Evolutionary conservation across 306 rosid species (phyloP), one percentile per base, ranked within the genome.

Genomic region (Citrullus colocynthis): DNA sequence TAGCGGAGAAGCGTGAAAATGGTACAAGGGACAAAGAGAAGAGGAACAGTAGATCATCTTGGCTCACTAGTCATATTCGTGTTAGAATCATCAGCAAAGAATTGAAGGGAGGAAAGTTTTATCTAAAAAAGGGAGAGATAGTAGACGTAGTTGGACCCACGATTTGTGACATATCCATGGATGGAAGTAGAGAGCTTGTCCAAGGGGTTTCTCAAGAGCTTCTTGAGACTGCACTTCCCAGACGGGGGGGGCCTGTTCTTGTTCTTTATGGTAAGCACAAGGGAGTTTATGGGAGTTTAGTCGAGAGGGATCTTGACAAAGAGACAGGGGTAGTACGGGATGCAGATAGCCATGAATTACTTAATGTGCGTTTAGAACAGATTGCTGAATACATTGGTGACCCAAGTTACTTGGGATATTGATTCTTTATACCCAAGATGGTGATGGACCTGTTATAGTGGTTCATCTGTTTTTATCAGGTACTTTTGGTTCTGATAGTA

Each of bases 351-450:
- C 97, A 91, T 61, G 87, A 80, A 37, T 78, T 89, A 82, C 85
- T 85, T 56, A 85, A 78, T 78, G 95, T 94, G 82, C 82, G 64
- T 36, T 88, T 94, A 34, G 93, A 89, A 73, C 93, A 94, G 65
- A 86, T 94, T 80, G 97, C 98, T 2, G 97, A 94, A 83, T 94
- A 81, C 63, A 77, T 88, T 2, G 98, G 98, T 59, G 97, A 94
- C 45, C 97, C 97, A 18, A 89, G 89, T 79, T 79, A 86, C 56
- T 80, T 94, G 64, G 96, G 96, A 42, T 91, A 90, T 83, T 94
- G 90, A 91, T 82, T 78, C 72, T 30, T 52, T 65, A 49, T 49
- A 49, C 24, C 21, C 60, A 24, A 72, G 77, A 24, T 71, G 76
- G 41, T 48, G 59, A 20, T 48, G 59, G n/a, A 6, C 20, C 57